Base-by-base conservation (phyloP, 164 flowering plant genomes). In the Aristolochia fimbriata region DNA sequence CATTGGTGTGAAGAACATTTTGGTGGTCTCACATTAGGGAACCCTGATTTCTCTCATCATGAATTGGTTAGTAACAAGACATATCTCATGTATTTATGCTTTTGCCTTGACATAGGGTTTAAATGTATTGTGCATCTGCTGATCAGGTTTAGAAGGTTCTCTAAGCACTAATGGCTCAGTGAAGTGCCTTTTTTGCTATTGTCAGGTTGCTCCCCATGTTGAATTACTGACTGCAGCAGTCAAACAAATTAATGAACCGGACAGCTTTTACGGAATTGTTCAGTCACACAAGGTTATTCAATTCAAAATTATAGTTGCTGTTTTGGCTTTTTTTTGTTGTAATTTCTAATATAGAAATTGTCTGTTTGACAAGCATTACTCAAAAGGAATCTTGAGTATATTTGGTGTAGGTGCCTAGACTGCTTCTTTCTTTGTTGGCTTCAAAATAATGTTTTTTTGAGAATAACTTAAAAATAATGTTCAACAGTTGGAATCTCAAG, bases 1-100 rank as follows among this genome's bases (percentile, higher is more conserved):
- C 79, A 91, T 69, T 94, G 99, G 99, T 94, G 97, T 78, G 91
- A 86, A 70, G 95, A 90, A 62, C 73, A 85, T 69, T 90, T 87
- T 67, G 78, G 74, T 4, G 46, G 70, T 67, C 83, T 94, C 60
- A 79, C 83, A 4, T 67, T 94, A 57, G 99, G 99, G 50, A 74
- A 67, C 61, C 99, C 99, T 31, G 93, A 90, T 76, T 90, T 94
- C 64, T 91, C 97, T 14, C 77, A 76, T 68, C 68, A 63, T 66
- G 97, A 88, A 76, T 69, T 62, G 71, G 99, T 91, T 69, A 71
- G 76, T 67, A 65, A 11, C 16, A 16, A 45, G 41, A 27, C 15
- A n/a, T 25, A 25, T 15, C 22, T 21, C 8, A 19, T 24, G 43
- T 10, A 37, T 37, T 7, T 6, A 37, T 59, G 48, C 4, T 46